phyloP scores from a whole-genome alignment of 1,284 basidiomycete species.

The Albatrellus sp. region DNA sequence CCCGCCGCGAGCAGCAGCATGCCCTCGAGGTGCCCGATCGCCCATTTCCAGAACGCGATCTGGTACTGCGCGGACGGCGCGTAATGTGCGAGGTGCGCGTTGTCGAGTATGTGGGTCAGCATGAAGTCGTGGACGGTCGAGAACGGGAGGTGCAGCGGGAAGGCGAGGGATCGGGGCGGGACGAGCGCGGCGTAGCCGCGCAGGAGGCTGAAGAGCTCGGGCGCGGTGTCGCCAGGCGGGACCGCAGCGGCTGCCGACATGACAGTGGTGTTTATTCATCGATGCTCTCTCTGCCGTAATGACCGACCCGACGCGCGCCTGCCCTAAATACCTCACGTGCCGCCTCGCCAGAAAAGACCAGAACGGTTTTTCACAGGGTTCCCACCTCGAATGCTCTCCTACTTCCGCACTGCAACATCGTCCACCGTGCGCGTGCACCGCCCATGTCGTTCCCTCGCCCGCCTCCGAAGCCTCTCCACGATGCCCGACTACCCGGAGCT shows the following conservation, averaged over 20 bases:
- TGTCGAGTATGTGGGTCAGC: slow-evolving; percentile 34
- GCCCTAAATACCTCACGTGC: slow-evolving; percentile 18
- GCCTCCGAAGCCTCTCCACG: background rate
- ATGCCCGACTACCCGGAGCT: background rate
- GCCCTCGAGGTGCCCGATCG: slow-evolving; percentile 39
- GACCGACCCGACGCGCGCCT: slow-evolving; percentile 8
- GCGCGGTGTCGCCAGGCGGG: background rate
- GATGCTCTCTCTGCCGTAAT: background rate
- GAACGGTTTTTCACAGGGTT: slow-evolving; percentile 15
- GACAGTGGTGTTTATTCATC: background rate
- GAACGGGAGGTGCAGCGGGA: slow-evolving; percentile 24
- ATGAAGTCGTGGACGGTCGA: slow-evolving; percentile 38
- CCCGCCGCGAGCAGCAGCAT: slow-evolving; percentile 9
- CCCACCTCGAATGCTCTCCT: slow-evolving; percentile 18
- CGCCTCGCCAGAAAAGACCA: slow-evolving; percentile 5
- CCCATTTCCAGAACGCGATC: slow-evolving; percentile 60
- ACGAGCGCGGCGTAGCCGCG: slow-evolving; percentile 42
- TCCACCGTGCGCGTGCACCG: slow-evolving; percentile 5
- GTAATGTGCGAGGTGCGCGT: slow-evolving; percentile 38
- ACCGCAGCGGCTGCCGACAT: background rate
- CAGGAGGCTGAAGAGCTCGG: slow-evolving; percentile 29
- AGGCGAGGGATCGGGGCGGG: slow-evolving; percentile 26
- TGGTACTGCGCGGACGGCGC: slow-evolving; percentile 54
- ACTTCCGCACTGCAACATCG: slow-evolving; percentile 17
- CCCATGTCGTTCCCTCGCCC: slow-evolving; percentile 12